Conservation (phyloP, 2,329 filamentous ascomycete species). For the Aspergillus quadricinctus region DNA sequence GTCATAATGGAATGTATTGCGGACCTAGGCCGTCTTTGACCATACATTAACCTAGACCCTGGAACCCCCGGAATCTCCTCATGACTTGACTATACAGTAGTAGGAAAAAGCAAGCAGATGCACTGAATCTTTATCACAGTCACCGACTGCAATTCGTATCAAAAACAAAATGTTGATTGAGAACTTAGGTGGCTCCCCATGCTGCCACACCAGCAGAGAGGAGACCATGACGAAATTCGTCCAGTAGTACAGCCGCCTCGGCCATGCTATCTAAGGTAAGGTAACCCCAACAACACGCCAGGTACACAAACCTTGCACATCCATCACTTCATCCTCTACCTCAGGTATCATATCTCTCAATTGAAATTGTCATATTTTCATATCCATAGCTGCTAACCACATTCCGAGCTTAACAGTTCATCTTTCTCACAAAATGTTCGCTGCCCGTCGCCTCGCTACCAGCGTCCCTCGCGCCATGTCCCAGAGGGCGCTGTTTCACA, state of each 20-base stretch:
- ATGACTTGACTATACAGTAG: background rate
- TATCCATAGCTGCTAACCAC: background rate
- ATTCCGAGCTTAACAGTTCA: background rate
- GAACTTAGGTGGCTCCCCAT: background rate
- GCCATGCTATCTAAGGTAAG: background rate
- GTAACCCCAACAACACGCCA: background rate
- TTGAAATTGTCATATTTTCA: background rate
- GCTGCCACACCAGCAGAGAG: background rate
- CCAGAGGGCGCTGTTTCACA: slow-evolving; percentile 36
- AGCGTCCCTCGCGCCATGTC: slow-evolving; percentile 26
- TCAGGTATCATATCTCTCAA: background rate
- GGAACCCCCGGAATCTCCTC: background rate
- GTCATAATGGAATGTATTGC: background rate
- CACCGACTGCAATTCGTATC: background rate
- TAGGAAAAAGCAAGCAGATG: background rate
- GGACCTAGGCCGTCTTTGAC: background rate
- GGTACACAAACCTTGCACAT: background rate
- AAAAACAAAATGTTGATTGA: background rate
- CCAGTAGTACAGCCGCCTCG: background rate
- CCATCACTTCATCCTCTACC: background rate
- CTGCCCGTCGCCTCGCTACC: slow-evolving; percentile 32
- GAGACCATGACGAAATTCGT: background rate
- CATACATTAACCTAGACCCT: background rate
- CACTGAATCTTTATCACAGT: background rate
- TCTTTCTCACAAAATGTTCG: slow-evolving; percentile 29